Evolutionary conservation across 1,284 basidiomycete species (phyloP).

Genomic region (Ganoderma lingzhi): DNA sequence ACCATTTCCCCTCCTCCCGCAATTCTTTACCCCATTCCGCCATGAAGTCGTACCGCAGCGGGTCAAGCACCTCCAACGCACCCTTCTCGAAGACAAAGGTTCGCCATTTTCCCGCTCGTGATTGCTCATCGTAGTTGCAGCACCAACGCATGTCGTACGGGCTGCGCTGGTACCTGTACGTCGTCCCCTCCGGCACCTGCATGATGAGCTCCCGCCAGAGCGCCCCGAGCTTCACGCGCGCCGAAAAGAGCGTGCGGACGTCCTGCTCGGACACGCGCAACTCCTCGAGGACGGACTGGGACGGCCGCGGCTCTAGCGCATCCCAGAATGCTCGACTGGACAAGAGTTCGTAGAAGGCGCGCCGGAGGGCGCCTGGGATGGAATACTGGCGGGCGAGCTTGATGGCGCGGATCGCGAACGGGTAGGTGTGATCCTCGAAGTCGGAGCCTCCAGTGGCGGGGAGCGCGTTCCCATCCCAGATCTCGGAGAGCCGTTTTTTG

Average conservation of each 20-base stretch:
- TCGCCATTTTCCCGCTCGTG: background rate
- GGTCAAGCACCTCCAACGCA: background rate
- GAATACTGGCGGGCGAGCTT: too few species aligned
- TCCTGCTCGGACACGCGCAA: background rate
- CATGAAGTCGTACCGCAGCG: background rate
- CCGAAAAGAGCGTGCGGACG: background rate
- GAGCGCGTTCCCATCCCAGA: too few species aligned
- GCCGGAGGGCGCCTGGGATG: too few species aligned
- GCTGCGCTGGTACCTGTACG: too few species aligned
- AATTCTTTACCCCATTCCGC: background rate
- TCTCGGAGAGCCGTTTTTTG: too few species aligned
- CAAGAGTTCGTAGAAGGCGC: too few species aligned
- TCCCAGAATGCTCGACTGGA: too few species aligned
- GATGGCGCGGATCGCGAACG: too few species aligned
- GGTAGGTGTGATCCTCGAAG: too few species aligned
- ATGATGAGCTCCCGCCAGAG: background rate
- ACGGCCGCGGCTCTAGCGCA: background rate
- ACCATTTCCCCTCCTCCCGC: background rate
- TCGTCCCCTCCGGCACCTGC: background rate
- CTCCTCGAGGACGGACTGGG: background rate
- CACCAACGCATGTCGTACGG: background rate
- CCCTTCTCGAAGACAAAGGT: background rate
- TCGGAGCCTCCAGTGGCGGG: too few species aligned
- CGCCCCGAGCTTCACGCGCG: too few species aligned
- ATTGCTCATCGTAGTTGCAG: background rate